Evolutionary conservation across 1,139 yeast genomes (phyloP), one percentile per base, ranked within the genome.

Genomic region (Geotrichum siamense): DNA sequence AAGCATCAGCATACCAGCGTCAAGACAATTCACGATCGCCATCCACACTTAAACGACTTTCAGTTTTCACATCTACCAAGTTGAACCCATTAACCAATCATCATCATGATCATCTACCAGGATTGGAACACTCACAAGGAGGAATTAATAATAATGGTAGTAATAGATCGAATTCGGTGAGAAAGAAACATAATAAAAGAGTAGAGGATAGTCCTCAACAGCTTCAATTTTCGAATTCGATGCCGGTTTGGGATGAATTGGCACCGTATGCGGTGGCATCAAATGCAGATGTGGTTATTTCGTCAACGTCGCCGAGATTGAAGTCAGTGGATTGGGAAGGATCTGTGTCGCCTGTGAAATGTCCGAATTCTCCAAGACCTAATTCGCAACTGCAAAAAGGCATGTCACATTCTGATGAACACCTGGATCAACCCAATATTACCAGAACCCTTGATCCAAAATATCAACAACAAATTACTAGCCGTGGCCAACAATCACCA

Each of bases 201-300:
- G n/a, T 5, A 28, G 13, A n/a, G 4, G 19, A 28, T 16, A 10
- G 40, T 5, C 38, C 43, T 22, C 47, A 43, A 20, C 39, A 43
- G 12, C 38, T 43, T 20, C 47, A 43, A 21, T 43, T 38, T 22
- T 43, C 47, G n/a, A 43, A 34, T 4, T 43, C 47, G 3, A 43
- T 43, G 47, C 47, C 47, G 3, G 47, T 43, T 5, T 29, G 37
- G 40, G 47, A 43, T 22, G 43, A 43, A 1, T 33, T 27, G 3
- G 47, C 47, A 3, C 47, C 47, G 5, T 43, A 43, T 30, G 47
- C 47, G 8, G 47, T 43, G 4, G 34, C 43, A 3, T 39, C 47
- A 13, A 35, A 22, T 9, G 47, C 47, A 28, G 40, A 39, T 9
- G 34, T 43, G 3, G 43, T 43, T 16, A 43, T 43, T 19, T 35